Base-by-base conservation (phyloP, 371 early-diverging fungal species). In the Dinochytrium kinnereticum region DNA sequence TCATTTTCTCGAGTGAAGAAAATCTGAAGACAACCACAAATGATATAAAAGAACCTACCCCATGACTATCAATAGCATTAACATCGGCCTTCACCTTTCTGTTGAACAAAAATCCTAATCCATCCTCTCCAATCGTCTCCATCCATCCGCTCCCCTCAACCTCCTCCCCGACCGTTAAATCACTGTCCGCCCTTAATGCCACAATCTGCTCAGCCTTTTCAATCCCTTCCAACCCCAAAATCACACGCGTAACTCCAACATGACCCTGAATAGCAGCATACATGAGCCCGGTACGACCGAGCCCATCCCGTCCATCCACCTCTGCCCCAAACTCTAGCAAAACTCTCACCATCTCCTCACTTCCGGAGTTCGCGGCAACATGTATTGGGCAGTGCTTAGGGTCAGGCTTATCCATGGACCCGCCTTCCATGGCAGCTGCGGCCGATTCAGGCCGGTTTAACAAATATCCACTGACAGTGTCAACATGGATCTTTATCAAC, bases 251-350 rank as follows among this genome's bases (percentile, higher is more conserved):
- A 31, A 34, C 34, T 10, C 17, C 37, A 5, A 33, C 61, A 37
- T 61, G 61, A 7, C 61, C 61, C 36, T 61, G 61, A 61, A 68
- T 70, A 5, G 72, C 72, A 17, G 77, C 77, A 66, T 76, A 76
- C 77, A 76, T 76, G 24, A 76, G 33, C 34, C 69, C 65, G 39
- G 77, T 76, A 21, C 77, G 30, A 33, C 73, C 73, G 28, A 69
- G 36, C 30, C 68, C 26, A 34, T 76, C 77, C 31, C 73, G 7
- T 24, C 51, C 77, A 61, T 72, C 67, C 64, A 65, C 44, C 36
- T 69, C 28, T 2, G 66, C 77, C n/a, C 73, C 64, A 30, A 57
- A 61, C 51, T 64, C 44, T 34, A 72, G 40, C n/a, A 76, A 53
- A 36, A 72, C 5, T 17, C 37, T 26, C 15, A 76, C 36, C 69